These are phyloP conservation scores for Microdochium nivale DNA, from an alignment of 2,329 filamentous ascomycete genomes.

Conservation along the genomic window DNA sequence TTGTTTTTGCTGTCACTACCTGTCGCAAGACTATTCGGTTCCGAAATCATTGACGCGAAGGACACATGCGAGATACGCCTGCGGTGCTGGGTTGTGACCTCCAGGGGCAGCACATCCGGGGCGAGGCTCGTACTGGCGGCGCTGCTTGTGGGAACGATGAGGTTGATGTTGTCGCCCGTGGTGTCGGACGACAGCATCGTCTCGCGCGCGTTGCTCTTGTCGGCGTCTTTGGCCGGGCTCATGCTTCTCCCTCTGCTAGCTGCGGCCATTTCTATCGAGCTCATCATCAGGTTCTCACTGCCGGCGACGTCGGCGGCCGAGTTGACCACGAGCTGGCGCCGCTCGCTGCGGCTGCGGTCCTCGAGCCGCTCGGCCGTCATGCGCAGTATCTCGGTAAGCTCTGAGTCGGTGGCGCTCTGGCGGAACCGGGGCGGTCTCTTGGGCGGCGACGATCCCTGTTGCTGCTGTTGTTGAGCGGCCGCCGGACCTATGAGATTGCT, in stretches of 20 bases:
- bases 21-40: conserved; percentile 30
- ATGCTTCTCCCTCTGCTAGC: conserved; percentile 1
- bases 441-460: conserved; percentile 8
- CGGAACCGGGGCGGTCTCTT: conserved; percentile 12
- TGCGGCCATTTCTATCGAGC: too few species aligned
- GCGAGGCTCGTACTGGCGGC: background rate
- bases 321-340: conserved; percentile 17
- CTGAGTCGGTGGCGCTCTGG: conserved; percentile 33
- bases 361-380: conserved; percentile 43
- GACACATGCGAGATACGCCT: conserved; percentile 24
- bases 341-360: conserved; percentile 23
- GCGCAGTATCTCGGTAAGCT: conserved; percentile 40
- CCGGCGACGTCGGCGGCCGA: conserved; percentile 2
- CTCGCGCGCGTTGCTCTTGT: background rate
- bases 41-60: conserved; percentile 17
- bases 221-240: background rate
- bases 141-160: background rate
- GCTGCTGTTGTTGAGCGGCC: background rate
- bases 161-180: background rate
- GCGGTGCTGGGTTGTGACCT: conserved; percentile 8
- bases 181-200: background rate
- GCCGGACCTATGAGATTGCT: too few species aligned
- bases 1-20: background rate
- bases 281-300: background rate
- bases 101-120: background rate